Base-by-base conservation (phyloP, 768 basidiomycete species). In the Floccularia luteovirens region DNA sequence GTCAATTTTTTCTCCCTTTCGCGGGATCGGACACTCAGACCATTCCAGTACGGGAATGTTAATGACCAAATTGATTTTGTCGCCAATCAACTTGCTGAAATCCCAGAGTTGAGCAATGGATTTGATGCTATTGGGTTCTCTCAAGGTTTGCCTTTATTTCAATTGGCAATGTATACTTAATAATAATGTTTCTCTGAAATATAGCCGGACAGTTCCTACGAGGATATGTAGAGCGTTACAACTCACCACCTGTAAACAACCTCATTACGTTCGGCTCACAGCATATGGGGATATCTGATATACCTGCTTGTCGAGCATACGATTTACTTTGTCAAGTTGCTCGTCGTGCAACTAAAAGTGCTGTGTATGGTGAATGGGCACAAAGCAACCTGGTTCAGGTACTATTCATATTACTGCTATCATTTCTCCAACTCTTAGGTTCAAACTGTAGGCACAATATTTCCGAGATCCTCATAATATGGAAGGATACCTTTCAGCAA, bases 101-200 rank as follows among this genome's bases (percentile, higher is more conserved):
- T 91, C 24, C 68, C 76, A 1, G 79, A 90, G 49, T 70, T 92
- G 12, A 45, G 64, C 35, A 51, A 51, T 21, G 90, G 90, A 2
- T 92, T 91, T 48, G 88, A 90, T 53, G 90, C 84, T 12, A 79
- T 92, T 38, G 90, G 90, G 1, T 82, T 92, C 58, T 91, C 89
- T 1, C 90, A 92, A 72, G 89, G 82, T 70, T 30, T 22, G 45
- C 5, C 5, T 10, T 36, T 13, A 3, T 58, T 16, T n/a, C 11
- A 37, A 8, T 19, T 14, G 19, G 8, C 31, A 39, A 8, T 24
- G 24, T 35, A 21, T 28, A 2, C 23, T n/a, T 25, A 14, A 22
- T 13, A 19, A 19, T 30, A 33, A 32, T 24, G 31, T 40, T n/a
- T n/a, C n/a, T n/a, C n/a, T 16, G 2, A 36, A 12, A 21, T 42